Evolutionary conservation across 345 rosid genomes (phyloP).

Genomic region (Moricandia arvensis): DNA sequence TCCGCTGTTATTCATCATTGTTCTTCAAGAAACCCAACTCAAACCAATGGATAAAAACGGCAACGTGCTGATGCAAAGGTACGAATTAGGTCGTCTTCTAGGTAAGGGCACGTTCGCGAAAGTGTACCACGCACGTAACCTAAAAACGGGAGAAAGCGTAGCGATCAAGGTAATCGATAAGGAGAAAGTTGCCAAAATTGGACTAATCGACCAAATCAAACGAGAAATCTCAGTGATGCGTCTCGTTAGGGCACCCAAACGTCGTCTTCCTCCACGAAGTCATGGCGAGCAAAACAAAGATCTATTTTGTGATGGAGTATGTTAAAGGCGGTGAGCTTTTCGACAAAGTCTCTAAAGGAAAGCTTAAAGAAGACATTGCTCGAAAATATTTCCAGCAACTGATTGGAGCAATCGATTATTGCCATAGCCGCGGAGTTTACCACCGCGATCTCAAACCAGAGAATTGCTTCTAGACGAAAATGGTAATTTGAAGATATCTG

Average conservation of each 20-base stretch:
- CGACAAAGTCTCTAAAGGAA: slow-evolving; percentile 65
- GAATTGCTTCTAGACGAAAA: slow-evolving; percentile 74
- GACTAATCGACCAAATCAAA: slow-evolving; percentile 80
- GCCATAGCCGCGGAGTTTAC: slow-evolving; percentile 85
- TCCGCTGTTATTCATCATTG: slow-evolving; percentile 5
- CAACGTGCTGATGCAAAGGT: slow-evolving; percentile 54
- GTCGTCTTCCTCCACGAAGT: slow-evolving; percentile 79
- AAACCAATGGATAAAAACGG: slow-evolving; percentile 44
- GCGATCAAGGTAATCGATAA: slow-evolving; percentile 79
- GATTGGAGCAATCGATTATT: slow-evolving; percentile 70
- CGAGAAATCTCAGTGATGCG: slow-evolving; percentile 86
- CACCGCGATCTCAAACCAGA: slow-evolving; percentile 90
- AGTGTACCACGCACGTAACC: slow-evolving; percentile 69
- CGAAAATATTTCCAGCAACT: slow-evolving; percentile 74
- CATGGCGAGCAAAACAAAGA: slow-evolving; percentile 81
- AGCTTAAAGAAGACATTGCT: slow-evolving; percentile 65
- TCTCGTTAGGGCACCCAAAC: slow-evolving; percentile 69
- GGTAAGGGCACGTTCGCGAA: slow-evolving; percentile 90
- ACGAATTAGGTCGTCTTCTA: slow-evolving; percentile 72
- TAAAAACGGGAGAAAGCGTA: slow-evolving; percentile 56
- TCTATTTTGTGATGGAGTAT: slow-evolving; percentile 77
- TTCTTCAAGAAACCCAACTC: neutral
- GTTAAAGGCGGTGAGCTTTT: slow-evolving; percentile 84
- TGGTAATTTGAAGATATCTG: slow-evolving; percentile 65
- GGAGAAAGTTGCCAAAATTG: slow-evolving; percentile 56